Evolutionary conservation across 257 asterid genomes (phyloP).

Genomic region (Perilla frutescens): DNA sequence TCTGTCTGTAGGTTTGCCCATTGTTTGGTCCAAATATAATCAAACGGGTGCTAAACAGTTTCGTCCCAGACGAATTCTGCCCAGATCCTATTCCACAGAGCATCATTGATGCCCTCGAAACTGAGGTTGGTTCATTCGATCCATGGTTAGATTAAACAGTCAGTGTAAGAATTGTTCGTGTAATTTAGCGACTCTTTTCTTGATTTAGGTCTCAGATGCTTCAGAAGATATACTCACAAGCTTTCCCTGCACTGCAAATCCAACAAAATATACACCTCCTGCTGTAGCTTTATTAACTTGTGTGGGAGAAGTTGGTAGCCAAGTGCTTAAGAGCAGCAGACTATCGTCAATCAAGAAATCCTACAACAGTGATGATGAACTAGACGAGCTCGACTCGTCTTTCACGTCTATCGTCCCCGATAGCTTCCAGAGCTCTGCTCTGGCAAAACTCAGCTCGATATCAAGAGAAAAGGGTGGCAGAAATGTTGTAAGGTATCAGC

Average conservation of each 20-base stretch:
- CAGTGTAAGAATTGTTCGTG: background rate
- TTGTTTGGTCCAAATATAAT: slow-evolving; percentile 69
- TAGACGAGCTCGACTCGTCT: slow-evolving; percentile 85
- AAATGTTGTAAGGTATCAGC: slow-evolving; percentile 64
- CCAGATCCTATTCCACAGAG: slow-evolving; percentile 75
- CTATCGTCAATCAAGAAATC: slow-evolving; percentile 74
- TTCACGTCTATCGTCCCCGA: slow-evolving; percentile 67
- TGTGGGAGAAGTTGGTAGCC: slow-evolving; percentile 73
- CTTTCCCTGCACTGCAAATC: slow-evolving; percentile 66
- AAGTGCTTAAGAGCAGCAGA: slow-evolving; percentile 53
- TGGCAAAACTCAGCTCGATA: slow-evolving; percentile 52
- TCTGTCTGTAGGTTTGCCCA: slow-evolving; percentile 75
- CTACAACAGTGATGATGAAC: slow-evolving; percentile 86
- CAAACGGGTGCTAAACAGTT: slow-evolving; percentile 68
- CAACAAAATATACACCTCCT: slow-evolving; percentile 72
- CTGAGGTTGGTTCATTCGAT: slow-evolving; percentile 62
- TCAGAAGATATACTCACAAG: slow-evolving; percentile 48
- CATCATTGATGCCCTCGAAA: slow-evolving; percentile 71
- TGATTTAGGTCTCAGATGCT: slow-evolving; percentile 42
- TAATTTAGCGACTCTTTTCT: slow-evolving; percentile 25
- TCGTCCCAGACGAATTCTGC: slow-evolving; percentile 84
- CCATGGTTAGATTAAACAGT: background rate
- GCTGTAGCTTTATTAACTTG: slow-evolving; percentile 60
- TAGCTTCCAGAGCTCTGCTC: slow-evolving; percentile 55
- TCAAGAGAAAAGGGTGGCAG: slow-evolving; percentile 62